Evolutionary conservation across 2,329 filamentous ascomycete genomes (phyloP).

Genomic region (Verticillium zaregamsianum): DNA sequence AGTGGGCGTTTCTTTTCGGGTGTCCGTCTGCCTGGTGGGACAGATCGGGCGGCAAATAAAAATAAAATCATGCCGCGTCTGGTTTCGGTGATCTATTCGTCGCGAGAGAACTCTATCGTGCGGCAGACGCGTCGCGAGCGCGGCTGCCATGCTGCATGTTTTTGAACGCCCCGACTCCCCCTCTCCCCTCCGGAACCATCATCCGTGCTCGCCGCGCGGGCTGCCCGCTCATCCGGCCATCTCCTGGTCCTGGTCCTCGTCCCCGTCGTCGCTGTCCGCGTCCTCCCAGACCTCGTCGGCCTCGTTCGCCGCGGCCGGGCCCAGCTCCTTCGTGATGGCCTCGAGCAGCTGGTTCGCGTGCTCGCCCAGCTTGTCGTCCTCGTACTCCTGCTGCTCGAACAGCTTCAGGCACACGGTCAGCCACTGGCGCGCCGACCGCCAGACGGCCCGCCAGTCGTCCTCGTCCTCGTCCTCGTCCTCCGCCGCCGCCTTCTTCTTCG

Average conservation of each 20-base stretch:
- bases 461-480: conserved; percentile 35
- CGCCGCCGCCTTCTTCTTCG: conserved; percentile 13
- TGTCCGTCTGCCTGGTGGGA: too few relatives aligned
- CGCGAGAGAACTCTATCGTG: neutral
- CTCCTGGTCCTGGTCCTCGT: conserved; percentile 42
- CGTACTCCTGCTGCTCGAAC: conserved; percentile 77
- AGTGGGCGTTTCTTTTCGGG: neutral
- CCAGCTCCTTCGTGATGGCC: conserved; percentile 60
- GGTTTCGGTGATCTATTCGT: neutral
- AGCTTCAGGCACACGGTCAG: conserved; percentile 75
- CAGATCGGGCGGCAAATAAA: too few relatives aligned
- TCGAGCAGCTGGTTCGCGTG: conserved; percentile 70
- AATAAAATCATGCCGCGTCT: neutral
- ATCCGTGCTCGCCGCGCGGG: too few relatives aligned
- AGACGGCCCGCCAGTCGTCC: conserved; percentile 55
- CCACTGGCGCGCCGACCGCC: conserved; percentile 78
- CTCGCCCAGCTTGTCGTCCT: conserved; percentile 72
- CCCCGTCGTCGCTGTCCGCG: conserved; percentile 43
- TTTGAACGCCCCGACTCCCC: neutral
- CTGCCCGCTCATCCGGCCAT: conserved; percentile 40
- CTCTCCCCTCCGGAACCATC: too few relatives aligned
- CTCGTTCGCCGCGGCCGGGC: conserved; percentile 51
- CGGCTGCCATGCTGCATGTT: neutral
- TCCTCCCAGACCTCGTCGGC: conserved; percentile 53
- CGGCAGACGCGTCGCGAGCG: neutral